Evolutionary conservation across 805 yeast species (phyloP).

Genomic region (Starmerella sp.): DNA sequence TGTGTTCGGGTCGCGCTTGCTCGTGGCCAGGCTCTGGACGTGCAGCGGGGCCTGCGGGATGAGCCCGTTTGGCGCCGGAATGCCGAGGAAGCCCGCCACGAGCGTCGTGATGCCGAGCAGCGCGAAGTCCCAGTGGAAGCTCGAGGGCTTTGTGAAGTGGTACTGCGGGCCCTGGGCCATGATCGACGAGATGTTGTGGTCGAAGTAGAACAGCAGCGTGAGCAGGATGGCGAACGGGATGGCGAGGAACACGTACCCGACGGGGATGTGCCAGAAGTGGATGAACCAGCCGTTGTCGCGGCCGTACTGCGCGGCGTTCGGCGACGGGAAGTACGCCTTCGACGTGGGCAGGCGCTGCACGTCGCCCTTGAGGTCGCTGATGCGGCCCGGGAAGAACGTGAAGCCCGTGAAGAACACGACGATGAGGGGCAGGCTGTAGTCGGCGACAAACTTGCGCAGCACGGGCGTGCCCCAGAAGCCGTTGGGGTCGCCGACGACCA

Average conservation of each 20-base stretch:
- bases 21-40: constrained; percentile 54
- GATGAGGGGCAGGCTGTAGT: constrained; percentile 72
- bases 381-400: constrained; percentile 76
- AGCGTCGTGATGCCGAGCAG: constrained; percentile 81
- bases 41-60: constrained; percentile 97
- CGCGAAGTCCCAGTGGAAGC: constrained; percentile 88
- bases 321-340: constrained; percentile 65
- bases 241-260: constrained; percentile 74
- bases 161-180: constrained; percentile 81
- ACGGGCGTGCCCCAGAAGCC: constrained; percentile 51
- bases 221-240: constrained; percentile 82
- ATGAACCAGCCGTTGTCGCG: constrained; percentile 59
- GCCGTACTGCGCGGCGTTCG: constrained; percentile 22
- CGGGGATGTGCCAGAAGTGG: constrained; percentile 62
- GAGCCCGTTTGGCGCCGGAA: constrained; percentile 93
- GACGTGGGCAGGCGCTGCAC: constrained; percentile 60
- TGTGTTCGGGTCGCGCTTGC: constrained; percentile 18
- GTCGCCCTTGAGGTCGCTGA: constrained; percentile 36
- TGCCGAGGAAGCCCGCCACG: constrained; percentile 71
- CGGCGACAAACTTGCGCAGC: constrained; percentile 61
- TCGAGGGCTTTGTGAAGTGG: constrained; percentile 73
- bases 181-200: constrained; percentile 86
- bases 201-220: constrained; percentile 81
- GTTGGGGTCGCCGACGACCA: constrained; percentile 29
- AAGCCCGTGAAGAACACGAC: constrained; percentile 90